Conservation (phyloP, 805 yeast genomes). For the Saturnispora besseyi region DNA sequence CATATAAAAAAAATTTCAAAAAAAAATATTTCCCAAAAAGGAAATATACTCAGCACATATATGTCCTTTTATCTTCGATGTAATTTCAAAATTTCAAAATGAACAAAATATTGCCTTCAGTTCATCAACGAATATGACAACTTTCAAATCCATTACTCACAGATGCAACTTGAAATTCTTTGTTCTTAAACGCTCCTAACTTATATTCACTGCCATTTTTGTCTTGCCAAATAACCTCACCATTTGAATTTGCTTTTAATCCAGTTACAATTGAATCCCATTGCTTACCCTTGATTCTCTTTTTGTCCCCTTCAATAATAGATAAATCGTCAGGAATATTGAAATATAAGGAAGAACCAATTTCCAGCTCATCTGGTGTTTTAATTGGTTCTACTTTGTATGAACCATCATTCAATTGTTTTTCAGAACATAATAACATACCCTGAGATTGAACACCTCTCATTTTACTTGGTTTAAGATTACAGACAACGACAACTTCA, state of each 20-base stretch:
- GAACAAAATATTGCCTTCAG: too few species aligned
- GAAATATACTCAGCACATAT: neutral
- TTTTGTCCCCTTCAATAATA: neutral
- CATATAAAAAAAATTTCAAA: neutral
- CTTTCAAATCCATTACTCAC: neutral
- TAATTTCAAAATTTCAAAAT: too few species aligned
- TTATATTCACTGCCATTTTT: neutral
- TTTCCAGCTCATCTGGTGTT: slow-evolving; percentile 32
- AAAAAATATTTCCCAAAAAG: neutral
- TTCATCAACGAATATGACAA: neutral
- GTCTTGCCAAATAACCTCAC: slow-evolving; percentile 25
- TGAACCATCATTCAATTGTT: slow-evolving; percentile 8
- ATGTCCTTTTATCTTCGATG: neutral
- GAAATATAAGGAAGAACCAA: slow-evolving; percentile 37
- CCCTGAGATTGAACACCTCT: slow-evolving; percentile 56
- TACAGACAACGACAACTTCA: slow-evolving; percentile 45
- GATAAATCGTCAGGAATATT: slow-evolving; percentile 17
- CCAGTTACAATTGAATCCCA: slow-evolving; percentile 29
- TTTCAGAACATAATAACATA: slow-evolving; percentile 53
- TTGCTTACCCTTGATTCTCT: slow-evolving; percentile 12
- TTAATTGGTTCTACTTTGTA: slow-evolving; percentile 35
- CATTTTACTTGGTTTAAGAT: slow-evolving; percentile 54
- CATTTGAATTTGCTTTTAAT: slow-evolving; percentile 25
- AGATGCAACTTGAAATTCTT: neutral
- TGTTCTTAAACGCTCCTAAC: neutral